Evolutionary conservation across 2,329 filamentous ascomycete genomes (phyloP).

Genomic region (Sclerotinia subarctica): DNA sequence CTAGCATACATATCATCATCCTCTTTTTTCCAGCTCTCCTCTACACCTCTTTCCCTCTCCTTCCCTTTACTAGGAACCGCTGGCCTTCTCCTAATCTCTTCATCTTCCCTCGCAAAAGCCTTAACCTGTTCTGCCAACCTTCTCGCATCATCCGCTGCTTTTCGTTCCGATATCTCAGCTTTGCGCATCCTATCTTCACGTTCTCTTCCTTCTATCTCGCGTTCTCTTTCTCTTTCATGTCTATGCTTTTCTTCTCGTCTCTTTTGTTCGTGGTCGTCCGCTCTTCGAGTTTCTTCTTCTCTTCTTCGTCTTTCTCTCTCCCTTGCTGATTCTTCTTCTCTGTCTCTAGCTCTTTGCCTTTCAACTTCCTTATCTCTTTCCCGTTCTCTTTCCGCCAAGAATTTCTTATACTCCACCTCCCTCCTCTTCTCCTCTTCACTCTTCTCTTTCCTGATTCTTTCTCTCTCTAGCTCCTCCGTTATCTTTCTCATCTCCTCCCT

Average conservation of each 20-base stretch:
- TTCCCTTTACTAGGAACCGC: constrained; percentile 28
- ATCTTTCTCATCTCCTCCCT: not conserved
- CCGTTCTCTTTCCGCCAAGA: not conserved
- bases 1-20: constrained; percentile 11
- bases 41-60: constrained; percentile 20
- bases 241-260: not conserved
- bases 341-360: not conserved
- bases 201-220: not conserved
- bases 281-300: constrained; percentile 1
- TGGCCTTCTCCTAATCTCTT: constrained; percentile 34
- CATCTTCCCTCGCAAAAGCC: constrained; percentile 31
- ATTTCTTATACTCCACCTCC: not conserved
- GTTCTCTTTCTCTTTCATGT: constrained; percentile 11
- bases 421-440: constrained; percentile 2
- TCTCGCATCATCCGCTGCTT: constrained; percentile 20
- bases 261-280: not conserved
- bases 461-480: constrained; percentile 8
- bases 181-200: constrained; percentile 13
- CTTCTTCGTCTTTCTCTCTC: not conserved
- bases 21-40: not conserved
- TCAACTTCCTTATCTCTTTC: constrained; percentile 3
- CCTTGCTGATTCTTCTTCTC: not conserved
- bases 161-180: constrained; percentile 15
- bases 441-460: constrained; percentile 3
- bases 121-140: constrained; percentile 25